phyloP scores from a whole-genome alignment of 805 yeast species.

The Starmerella apis region DNA sequence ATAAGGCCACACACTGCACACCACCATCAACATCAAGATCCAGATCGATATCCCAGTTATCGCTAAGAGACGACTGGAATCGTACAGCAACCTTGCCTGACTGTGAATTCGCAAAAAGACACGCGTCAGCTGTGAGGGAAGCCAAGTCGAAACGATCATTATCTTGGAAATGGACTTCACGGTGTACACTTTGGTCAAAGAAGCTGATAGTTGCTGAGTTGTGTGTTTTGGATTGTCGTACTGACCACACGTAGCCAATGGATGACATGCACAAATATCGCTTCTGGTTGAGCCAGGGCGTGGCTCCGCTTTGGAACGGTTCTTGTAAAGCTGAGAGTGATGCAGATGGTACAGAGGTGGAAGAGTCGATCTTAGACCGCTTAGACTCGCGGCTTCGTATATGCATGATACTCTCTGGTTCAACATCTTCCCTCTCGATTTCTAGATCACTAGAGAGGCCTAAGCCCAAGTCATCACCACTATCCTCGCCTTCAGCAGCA shows the following conservation, averaged over 20 bases:
- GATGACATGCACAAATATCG: slow-evolving; percentile 73
- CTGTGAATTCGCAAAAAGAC: slow-evolving; percentile 46
- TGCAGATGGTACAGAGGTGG: background rate
- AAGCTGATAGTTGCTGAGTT: slow-evolving; percentile 77
- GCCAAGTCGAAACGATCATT: slow-evolving; percentile 61
- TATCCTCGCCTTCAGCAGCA: slow-evolving; percentile 40
- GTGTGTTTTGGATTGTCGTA: slow-evolving; percentile 45
- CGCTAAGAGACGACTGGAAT: slow-evolving; percentile 52
- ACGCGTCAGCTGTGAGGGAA: slow-evolving; percentile 55
- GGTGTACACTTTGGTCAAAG: slow-evolving; percentile 63
- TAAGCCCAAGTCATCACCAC: slow-evolving; percentile 30
- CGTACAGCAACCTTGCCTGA: slow-evolving; percentile 45
- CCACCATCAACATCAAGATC: slow-evolving; percentile 28
- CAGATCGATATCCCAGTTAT: slow-evolving; percentile 51
- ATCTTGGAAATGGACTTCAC: slow-evolving; percentile 82
- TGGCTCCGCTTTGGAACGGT: slow-evolving; percentile 79
- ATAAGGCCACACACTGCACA: slow-evolving; percentile 59
- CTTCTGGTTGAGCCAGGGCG: slow-evolving; percentile 66
- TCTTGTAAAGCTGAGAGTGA: slow-evolving; percentile 14
- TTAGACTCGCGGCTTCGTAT: background rate
- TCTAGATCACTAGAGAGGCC: slow-evolving; percentile 1
- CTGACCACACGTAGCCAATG: slow-evolving; percentile 74
- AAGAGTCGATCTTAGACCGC: background rate
- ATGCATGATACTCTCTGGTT: background rate
- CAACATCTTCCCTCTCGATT: background rate